Conservation (phyloP, 345 rosid genomes). For the Heritiera fomes region DNA sequence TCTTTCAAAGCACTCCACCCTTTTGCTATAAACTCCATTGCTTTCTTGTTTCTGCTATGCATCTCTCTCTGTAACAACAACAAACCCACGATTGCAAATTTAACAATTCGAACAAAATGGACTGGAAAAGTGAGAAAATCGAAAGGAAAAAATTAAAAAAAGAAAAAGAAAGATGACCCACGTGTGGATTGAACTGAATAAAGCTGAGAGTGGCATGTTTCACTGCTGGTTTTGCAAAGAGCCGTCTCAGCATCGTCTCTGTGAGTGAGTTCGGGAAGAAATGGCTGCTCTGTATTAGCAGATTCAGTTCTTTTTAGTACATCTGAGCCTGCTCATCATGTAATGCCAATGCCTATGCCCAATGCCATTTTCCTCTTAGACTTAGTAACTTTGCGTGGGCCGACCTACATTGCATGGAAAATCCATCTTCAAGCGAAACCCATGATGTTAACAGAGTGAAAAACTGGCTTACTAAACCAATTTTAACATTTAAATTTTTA, state of each 20-base stretch:
- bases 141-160: no score
- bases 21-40: conserved; percentile 85
- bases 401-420: not conserved
- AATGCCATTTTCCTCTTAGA: not conserved
- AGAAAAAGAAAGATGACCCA: conserved; percentile 10
- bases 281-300: not conserved
- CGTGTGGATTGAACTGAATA: conserved; percentile 25
- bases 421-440: not conserved
- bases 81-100: conserved; percentile 14
- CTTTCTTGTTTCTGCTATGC: conserved; percentile 81
- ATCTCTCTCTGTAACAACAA: conserved; percentile 56
- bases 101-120: not conserved
- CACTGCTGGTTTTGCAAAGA: conserved; percentile 9
- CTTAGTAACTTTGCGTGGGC: not conserved
- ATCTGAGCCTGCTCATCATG: no score
- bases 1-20: conserved; percentile 86
- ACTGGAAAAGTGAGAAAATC: not conserved
- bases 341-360: no score
- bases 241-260: conserved; percentile 32
- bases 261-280: not conserved
- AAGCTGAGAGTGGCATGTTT: conserved; percentile 9
- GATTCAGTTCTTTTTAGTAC: not conserved
- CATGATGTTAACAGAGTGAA: no score
- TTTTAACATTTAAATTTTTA: no score
- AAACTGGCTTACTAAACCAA: not conserved